Base-by-base conservation (phyloP, 2,329 filamentous ascomycete genomes). In the Penicillium sp. region DNA sequence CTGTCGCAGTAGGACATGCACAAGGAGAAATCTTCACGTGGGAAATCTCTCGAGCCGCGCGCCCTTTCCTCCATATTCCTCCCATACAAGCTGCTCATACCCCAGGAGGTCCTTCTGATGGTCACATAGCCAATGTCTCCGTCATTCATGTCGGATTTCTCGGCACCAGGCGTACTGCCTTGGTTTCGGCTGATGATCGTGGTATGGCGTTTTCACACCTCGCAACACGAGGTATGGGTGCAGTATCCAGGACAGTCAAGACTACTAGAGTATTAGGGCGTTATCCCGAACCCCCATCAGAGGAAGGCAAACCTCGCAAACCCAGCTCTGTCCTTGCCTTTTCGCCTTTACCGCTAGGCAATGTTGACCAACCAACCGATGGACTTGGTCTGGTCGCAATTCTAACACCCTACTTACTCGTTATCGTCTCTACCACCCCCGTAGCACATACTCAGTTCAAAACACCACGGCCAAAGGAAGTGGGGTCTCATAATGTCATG, bases 151-250 rank as follows among this genome's bases (percentile, higher is more conserved):
- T 99, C n/a, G 94, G 93, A 0, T 99, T 99, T 68, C 79, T 99
- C 5, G 94, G 93, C 7, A 97, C 90, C 3, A 83, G 95, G 58
- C 92, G 94, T 66, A 99, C 94, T 14, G 94, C 95, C 3, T 79
- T 99, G 5, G 92, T 97, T 11, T 99, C 94, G 3, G 94, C 94
- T 2, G 92, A 99, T 72, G 90, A 96, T 66, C 85, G 85, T 49
- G 94, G 95, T 20, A 99, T 99, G 95, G 93, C 94, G 0, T 99
- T 99, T 71, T 97, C 94, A 3, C 95, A 99, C 73, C 82, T 99
- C 9, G 95, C 94, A 9, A 96, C 91, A 9, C 83, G 95, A 65
- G 95, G 94, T 1, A 87, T 95, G 38, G 94, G 94, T 3, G 83
- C 91, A 23, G 81, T 99, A 21, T 91, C 88, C 5, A 84, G 94